Base-by-base conservation (phyloP, 2,329 filamentous ascomycete genomes). In the Aspergillus arachidicola region DNA sequence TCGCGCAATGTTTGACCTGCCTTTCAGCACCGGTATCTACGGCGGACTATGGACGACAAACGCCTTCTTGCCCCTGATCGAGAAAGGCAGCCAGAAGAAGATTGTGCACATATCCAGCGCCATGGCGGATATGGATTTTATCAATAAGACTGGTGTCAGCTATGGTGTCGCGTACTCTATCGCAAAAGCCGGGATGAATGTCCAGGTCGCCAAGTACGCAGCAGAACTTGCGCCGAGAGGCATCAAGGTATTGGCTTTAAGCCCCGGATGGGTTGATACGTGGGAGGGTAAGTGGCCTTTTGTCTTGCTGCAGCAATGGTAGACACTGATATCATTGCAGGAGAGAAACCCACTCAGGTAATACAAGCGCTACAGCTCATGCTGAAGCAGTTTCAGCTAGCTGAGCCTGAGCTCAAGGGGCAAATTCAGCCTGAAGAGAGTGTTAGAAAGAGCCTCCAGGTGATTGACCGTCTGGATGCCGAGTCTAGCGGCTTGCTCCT, bases 111-210 rank as follows among this genome's bases (percentile, higher is more conserved):
- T 83, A 28, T 76, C 77, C 23, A 76, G 65, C 11, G 79, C 71
- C 10, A 71, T 78, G 64, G 79, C 73, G 0, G 78, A 80, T 59
- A 2, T 64, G 7, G 64, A 68, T 28, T 32, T 72, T 6, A 59
- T 72, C 56, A 64, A 66, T 3, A 66, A 62, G 1, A 62, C 64
- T 16, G 75, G 71, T 0, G 9, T 79, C 2, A 61, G 63, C 3
- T 63, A 66, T 34, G 66, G 56, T 1, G 69, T 76, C 0, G 67
- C 75, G 0, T 83, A 83, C 64, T 66, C 75, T 11, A 69, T 75
- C 26, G 72, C 71, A 34, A 83, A 83, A 64, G 78, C 75, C 0
- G 80, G 74, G 1, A 64, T 80, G 65, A 83, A 82, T 64, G 70
- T 81, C 21, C 61, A 75, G 1, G 71, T 80, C 4, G 77, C 78